Evolutionary conservation across 2,329 filamentous ascomycete species (phyloP), one percentile per base, ranked within the genome.

Genomic region (Fusarium tuaranense): DNA sequence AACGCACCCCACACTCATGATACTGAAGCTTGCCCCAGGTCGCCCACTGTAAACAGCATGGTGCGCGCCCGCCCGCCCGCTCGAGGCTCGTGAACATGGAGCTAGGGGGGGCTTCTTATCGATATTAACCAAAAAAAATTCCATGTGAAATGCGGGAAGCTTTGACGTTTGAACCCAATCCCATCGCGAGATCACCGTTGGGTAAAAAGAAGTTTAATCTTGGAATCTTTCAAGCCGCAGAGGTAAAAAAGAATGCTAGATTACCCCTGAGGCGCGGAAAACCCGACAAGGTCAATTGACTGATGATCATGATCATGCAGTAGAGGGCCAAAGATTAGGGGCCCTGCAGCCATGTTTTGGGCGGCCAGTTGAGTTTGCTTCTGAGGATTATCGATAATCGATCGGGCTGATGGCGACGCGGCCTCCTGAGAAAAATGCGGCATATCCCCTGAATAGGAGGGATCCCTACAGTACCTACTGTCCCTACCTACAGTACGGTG

Each of bases 271-370:
- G 48, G 55, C 48, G 51, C 48, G 41, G 25, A 41, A 38, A 61
- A 63, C 62, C 36, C 38, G 34, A 55, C 38, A 63, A 44, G 70
- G 66, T 44, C 66, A 70, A 75, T 69, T 75, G 62, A 55, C 63
- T 75, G 72, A 74, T 74, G 63, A 75, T 75, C 72, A 74, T 75
- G 72, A 75, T 75, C 72, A 74, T 75, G 72, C 68, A 74, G 20
- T 51, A 59, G 44, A 68, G 44, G 65, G 48, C 16, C 18, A 30
- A 53, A 30, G 68, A 72, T 70, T 63, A 44, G 48, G 62, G 46
- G 25, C 32, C 61, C 32, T 51, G 27, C 30, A 34, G 34, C 57
- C 22, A 60, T 58, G 14, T 59, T 61, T 44, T 44, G 58, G 60
- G 38, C 65, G 63, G 53, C 69, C 62, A 53, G 72, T 67, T 41